These are phyloP conservation scores for Cucurbita argyrosperma DNA, from an alignment of 306 rosid species.

Conservation along the genomic window DNA sequence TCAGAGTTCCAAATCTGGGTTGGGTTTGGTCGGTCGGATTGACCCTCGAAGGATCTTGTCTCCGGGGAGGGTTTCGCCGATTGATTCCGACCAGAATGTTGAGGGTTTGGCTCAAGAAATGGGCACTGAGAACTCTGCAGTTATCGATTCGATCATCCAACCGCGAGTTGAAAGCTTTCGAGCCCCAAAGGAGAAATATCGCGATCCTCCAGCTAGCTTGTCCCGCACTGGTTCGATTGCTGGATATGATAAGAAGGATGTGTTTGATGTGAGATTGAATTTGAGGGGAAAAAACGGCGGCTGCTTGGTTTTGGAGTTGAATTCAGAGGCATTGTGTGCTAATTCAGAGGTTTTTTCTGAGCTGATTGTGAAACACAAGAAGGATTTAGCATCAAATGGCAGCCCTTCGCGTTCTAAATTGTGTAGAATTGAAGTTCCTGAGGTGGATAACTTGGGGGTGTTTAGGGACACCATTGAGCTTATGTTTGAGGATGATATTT, in stretches of 20 bases:
- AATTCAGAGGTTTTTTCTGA: conserved; percentile 68
- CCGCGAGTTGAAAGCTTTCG: conserved; percentile 42
- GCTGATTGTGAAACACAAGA: conserved; percentile 31
- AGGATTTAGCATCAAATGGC: conserved; percentile 14
- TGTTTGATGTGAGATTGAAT: conserved; percentile 67
- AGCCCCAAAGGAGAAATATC: conserved; percentile 15
- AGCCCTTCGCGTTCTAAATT: conserved; percentile 28
- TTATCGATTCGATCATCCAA: conserved; percentile 17
- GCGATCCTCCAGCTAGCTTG: conserved; percentile 9
- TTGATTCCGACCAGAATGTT: conserved; percentile 41
- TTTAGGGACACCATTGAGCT: conserved; percentile 66
- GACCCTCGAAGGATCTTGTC: conserved; percentile 91
- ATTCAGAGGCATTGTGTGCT: conserved; percentile 48
- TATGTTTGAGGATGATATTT: conserved; percentile 66
- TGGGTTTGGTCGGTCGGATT: conserved; percentile 43
- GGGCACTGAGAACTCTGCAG: conserved; percentile 13
- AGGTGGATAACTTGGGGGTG: conserved; percentile 61
- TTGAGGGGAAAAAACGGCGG: conserved; percentile 74
- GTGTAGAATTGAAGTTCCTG: conserved; percentile 77
- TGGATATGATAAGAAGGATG: conserved; percentile 17
- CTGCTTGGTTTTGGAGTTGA: conserved; percentile 61
- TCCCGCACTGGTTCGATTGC: conserved; percentile 2
- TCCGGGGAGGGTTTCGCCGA: conserved; percentile 84
- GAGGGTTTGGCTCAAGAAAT: conserved; percentile 17
- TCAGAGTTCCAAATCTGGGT: conserved; percentile 50